Evolutionary conservation across 371 early-diverging fungal genomes (phyloP), one percentile per base, ranked within the genome.

Genomic region (Lichtheimia ramosa): DNA sequence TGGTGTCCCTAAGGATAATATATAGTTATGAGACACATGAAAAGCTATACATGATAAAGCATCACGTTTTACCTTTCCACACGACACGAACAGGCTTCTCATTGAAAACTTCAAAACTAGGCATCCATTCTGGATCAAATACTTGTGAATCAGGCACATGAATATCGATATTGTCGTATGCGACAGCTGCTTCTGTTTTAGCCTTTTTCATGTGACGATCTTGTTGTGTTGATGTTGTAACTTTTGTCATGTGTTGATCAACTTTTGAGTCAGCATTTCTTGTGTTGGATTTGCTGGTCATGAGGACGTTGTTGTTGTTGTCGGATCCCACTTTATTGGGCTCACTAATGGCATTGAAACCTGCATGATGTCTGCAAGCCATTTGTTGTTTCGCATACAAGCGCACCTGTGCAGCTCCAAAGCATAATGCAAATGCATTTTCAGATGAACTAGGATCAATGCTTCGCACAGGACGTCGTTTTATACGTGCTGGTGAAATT

Each of bases 1-100:
- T 8, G 46, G 46, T 46, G 46, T 46, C 10, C 46, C 46, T 46
- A 21, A 46, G n/a, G 16, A 46, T 16, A 46, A 46, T 2, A 14
- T 34, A 2, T 34, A 10, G 2, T 6, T 34, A 34, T 34, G 34
- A 34, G 2, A 10, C 34, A 34, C 34, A 34, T 8, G 6, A 2
- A 46, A 21, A n/a, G 46, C 16, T 5, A 12, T 46, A 46, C 16
- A 34, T n/a, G n/a, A n/a, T 6, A 20, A 46, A 46, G n/a, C n/a
- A 16, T 46, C 20, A 46, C 3, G n/a, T 7, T 46, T 5, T 46
- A 46, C 46, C 46, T 46, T 46, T 46, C 46, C 46, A 46, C 1
- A 46, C 46, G 7, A 46, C 46, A 5, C 46, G 46, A n/a, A 46
- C n/a, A 84, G 5, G 90, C 91, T 10, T 78, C 87, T 20, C 77